Evolutionary conservation across 2,329 filamentous ascomycete genomes (phyloP).

Genomic region (Orbilia javanica): DNA sequence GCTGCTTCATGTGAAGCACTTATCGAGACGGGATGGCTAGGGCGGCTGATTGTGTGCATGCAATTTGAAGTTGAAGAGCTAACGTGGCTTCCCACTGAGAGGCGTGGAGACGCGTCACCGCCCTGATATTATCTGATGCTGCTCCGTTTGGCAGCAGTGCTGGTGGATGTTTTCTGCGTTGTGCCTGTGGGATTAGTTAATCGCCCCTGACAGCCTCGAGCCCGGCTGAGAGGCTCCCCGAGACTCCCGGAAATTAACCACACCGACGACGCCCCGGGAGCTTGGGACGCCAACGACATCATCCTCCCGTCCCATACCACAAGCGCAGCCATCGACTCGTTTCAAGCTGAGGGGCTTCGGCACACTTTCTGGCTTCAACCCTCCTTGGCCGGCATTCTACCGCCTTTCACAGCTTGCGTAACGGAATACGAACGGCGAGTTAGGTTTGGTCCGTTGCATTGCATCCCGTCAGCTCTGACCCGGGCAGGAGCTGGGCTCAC

Average conservation of each 20-base stretch:
- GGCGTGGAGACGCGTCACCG: too few relatives aligned
- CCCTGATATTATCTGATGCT: too few relatives aligned
- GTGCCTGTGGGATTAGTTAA: too few relatives aligned
- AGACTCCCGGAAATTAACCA: constrained; percentile 11
- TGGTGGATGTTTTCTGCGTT: too few relatives aligned
- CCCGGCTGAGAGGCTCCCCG: background rate
- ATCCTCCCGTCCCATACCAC: background rate
- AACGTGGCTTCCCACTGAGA: too few relatives aligned
- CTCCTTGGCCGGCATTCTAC: background rate
- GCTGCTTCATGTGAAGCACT: too few relatives aligned
- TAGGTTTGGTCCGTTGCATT: background rate
- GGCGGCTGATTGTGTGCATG: too few relatives aligned
- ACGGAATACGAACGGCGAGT: constrained; percentile 12
- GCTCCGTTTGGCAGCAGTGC: too few relatives aligned
- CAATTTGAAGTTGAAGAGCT: too few relatives aligned
- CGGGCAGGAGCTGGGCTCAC: constrained; percentile 19
- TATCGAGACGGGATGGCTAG: too few relatives aligned
- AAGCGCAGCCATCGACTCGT: constrained; percentile 13
- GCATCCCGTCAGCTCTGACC: background rate
- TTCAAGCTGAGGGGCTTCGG: constrained; percentile 21
- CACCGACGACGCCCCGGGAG: background rate
- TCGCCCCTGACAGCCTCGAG: background rate
- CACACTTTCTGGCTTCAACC: background rate
- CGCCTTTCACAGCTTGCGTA: constrained; percentile 14
- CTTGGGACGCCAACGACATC: background rate